Base-by-base conservation (phyloP, 192 early-diverging fungal genomes). In the Coemansia sp. region DNA sequence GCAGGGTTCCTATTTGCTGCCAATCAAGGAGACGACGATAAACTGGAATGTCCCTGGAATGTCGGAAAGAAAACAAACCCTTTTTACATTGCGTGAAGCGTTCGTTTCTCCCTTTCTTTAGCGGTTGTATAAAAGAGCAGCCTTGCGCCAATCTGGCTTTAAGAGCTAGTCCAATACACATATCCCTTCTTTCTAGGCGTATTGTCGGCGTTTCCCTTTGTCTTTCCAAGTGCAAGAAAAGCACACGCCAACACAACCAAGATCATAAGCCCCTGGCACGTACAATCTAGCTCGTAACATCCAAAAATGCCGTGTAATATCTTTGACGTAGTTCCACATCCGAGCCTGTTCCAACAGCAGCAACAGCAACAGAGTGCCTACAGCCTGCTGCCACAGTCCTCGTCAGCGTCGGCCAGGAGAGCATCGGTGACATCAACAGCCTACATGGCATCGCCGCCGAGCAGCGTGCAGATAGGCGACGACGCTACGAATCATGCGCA, bases 261-360 rank as follows among this genome's bases (percentile, higher is more conserved):
- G 30, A 41, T 41, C 39, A 41, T 41, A 8, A 8, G 39, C 39
- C 39, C 38, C 7, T 12, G 39, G 2, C 39, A 41, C 39, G 5
- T 8, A 41, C 39, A 14, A 8, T 12, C 12, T 41, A 14, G 12
- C 16, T 18, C 44, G 44, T 18, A 14, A 15, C 44, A 46, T 46
- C 16, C 44, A 46, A 46, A 46, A 18, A 73, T 73, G 63, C 57
- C 68, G 20, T 80, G 60, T 64, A 81, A 81, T 57, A 81, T 81
- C 18, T 81, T 76, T 55, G 79, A 81, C 65, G 71, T 81, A 12
- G 66, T 81, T 33, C 74, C 68, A 52, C 79, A 81, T 64, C 70
- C 79, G 24, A 81, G 79, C 45, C 60, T 81, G 60, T 73, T 81
- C 35, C 66, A 72, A 45, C 71, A 75, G 23, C 68, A 76, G 24